Evolutionary conservation across 2,329 filamentous ascomycete genomes (phyloP).

Genomic region (Arthrobotrys conoides): DNA sequence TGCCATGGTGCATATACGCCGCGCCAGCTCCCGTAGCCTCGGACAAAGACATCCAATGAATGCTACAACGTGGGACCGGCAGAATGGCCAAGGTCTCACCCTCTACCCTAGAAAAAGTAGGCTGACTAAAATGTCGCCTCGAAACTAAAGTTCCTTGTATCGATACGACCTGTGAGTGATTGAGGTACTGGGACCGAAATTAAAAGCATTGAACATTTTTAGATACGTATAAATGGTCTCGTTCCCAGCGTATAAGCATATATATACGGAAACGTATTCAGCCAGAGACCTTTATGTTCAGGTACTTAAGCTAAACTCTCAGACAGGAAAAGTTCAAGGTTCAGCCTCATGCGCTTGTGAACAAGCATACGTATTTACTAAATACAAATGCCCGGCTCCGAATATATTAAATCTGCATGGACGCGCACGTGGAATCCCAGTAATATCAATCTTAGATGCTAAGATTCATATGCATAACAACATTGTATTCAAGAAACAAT

Average conservation of each 20-base stretch:
- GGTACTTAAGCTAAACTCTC: background rate
- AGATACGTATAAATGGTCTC: no score
- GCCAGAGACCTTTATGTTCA: background rate
- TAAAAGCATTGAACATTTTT: background rate
- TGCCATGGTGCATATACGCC: background rate
- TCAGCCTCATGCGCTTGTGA: background rate
- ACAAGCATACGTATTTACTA: background rate
- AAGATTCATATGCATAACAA: background rate
- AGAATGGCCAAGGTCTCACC: constrained; percentile 20
- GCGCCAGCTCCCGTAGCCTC: constrained; percentile 5
- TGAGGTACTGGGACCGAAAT: background rate
- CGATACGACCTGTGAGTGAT: background rate
- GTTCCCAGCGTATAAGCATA: background rate
- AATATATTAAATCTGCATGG: background rate
- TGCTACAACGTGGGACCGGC: constrained; percentile 11
- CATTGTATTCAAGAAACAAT: background rate
- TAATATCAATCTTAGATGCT: background rate
- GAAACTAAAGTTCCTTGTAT: background rate
- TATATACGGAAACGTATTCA: background rate
- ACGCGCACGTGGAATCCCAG: background rate
- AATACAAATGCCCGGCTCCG: no score
- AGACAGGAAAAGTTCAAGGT: background rate
- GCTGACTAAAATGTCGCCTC: background rate
- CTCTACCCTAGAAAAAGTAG: background rate
- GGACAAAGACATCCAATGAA: constrained; percentile 16